These are phyloP conservation scores for Cryptosporidium parvum DNA, from an alignment of 169 alveolate species.

Conservation along the genomic window DNA sequence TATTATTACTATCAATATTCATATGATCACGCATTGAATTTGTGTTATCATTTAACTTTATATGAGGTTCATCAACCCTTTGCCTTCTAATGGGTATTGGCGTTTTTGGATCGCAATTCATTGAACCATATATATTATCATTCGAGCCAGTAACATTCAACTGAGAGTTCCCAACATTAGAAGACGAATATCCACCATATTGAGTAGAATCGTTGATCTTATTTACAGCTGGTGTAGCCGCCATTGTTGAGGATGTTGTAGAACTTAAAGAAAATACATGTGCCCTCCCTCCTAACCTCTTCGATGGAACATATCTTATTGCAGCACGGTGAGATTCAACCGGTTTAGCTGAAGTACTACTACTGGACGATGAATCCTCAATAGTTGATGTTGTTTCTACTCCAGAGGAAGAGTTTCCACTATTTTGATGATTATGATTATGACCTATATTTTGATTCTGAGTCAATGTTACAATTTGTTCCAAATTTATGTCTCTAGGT, in stretches of 20 bases:
- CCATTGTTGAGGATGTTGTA: conserved; percentile 71
- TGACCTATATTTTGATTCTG: conserved; percentile 33
- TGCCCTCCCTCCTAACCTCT: conserved; percentile 73
- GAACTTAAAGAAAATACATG: conserved; percentile 72
- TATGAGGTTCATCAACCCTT: conserved; percentile 8
- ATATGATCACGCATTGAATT: not conserved
- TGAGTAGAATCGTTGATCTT: conserved; percentile 57
- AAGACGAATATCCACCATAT: conserved; percentile 23
- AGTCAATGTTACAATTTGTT: conserved; percentile 20
- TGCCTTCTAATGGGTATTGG: conserved; percentile 75
- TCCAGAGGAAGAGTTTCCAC: conserved; percentile 16
- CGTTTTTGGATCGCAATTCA: conserved; percentile 57
- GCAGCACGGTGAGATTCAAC: conserved; percentile 72
- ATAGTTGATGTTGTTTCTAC: conserved; percentile 41
- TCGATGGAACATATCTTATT: conserved; percentile 71
- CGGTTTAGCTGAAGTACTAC: conserved; percentile 25
- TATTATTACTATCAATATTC: not conserved
- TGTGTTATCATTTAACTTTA: conserved; percentile 15
- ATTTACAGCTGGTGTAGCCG: conserved; percentile 47
- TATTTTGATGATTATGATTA: not conserved
- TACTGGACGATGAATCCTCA: conserved; percentile 20
- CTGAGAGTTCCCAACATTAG: not conserved
- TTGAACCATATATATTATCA: conserved; percentile 13
- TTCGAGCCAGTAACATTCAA: conserved; percentile 6
- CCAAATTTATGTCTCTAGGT: conserved; percentile 29